These are phyloP conservation scores for Sporisorium reilianum DNA, from an alignment of 1,284 basidiomycete species.

Conservation along the genomic window DNA sequence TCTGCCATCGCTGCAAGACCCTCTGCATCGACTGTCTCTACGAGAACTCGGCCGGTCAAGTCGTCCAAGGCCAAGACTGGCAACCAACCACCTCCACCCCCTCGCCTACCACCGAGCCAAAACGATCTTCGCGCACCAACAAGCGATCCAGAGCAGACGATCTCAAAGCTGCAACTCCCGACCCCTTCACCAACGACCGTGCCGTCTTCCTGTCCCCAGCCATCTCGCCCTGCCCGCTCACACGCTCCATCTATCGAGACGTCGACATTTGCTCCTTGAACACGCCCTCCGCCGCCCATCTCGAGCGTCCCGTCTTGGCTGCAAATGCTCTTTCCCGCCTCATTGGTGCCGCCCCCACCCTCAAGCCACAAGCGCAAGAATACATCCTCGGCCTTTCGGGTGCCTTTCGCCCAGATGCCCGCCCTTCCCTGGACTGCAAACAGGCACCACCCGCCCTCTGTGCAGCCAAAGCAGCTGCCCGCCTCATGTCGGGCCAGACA, in stretches of 20 bases:
- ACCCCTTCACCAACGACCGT: slow-evolving; percentile 39
- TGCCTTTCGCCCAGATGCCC: slow-evolving; percentile 10
- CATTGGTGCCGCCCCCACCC: slow-evolving; percentile 25
- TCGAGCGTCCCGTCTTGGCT: slow-evolving; percentile 34
- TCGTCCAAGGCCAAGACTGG: slow-evolving; percentile 33
- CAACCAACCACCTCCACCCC: slow-evolving; percentile 11
- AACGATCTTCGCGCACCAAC: slow-evolving; percentile 15
- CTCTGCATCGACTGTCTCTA: slow-evolving; percentile 52
- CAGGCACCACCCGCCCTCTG: slow-evolving; percentile 34
- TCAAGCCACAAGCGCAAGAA: slow-evolving; percentile 33
- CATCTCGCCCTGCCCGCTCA: slow-evolving; percentile 34
- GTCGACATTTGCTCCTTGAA: slow-evolving; percentile 38
- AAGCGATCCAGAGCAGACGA: slow-evolving; percentile 32
- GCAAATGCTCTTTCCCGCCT: slow-evolving; percentile 38
- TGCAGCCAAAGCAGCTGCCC: slow-evolving; percentile 30
- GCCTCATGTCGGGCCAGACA: slow-evolving; percentile 26
- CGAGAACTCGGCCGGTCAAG: slow-evolving; percentile 30
- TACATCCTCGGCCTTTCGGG: slow-evolving; percentile 28
- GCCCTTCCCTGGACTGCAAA: slow-evolving; percentile 11
- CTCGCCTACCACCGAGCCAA: slow-evolving; percentile 27
- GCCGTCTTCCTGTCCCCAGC: slow-evolving; percentile 40
- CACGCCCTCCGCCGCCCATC: slow-evolving; percentile 2
- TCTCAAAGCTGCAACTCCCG: slow-evolving; percentile 1
- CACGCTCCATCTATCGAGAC: slow-evolving; percentile 36
- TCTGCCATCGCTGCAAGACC: slow-evolving; percentile 54